phyloP scores from a whole-genome alignment of 345 rosid genomes.

The Dipteronia dyeriana region DNA sequence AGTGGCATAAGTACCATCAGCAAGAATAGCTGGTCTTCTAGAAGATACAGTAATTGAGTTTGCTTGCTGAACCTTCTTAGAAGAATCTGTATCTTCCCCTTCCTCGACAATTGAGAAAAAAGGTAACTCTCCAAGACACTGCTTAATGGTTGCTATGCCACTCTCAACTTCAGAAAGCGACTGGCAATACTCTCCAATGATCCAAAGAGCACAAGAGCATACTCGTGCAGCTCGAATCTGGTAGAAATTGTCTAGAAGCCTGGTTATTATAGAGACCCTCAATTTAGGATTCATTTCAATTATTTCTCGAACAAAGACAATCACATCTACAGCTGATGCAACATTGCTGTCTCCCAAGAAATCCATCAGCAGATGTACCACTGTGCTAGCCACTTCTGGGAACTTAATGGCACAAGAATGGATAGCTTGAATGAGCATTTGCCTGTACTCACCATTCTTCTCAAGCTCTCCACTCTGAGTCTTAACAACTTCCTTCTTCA shows the following conservation, averaged over 20 bases:
- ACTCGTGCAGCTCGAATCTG: slow-evolving; percentile 89
- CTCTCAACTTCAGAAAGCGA: slow-evolving; percentile 86
- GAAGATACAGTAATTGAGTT: slow-evolving; percentile 67
- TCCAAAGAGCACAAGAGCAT: slow-evolving; percentile 91
- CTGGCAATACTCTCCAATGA: slow-evolving; percentile 85
- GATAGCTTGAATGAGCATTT: slow-evolving; percentile 92
- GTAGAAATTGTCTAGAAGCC: slow-evolving; percentile 83
- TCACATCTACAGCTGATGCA: slow-evolving; percentile 86
- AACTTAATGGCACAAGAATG: slow-evolving; percentile 88
- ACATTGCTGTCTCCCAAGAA: slow-evolving; percentile 87
- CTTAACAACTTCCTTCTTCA: slow-evolving; percentile 93
- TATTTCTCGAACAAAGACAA: slow-evolving; percentile 78
- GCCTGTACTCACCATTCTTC: slow-evolving; percentile 90
- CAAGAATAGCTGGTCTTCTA: slow-evolving; percentile 78
- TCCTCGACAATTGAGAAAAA: slow-evolving; percentile 73
- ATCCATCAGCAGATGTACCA: slow-evolving; percentile 90
- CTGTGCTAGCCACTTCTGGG: slow-evolving; percentile 94
- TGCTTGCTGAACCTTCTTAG: slow-evolving; percentile 57
- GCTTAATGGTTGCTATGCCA: slow-evolving; percentile 78
- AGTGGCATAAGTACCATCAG: slow-evolving; percentile 91
- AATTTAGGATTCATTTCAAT: slow-evolving; percentile 83
- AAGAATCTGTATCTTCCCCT: slow-evolving; percentile 61
- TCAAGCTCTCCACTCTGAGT: slow-evolving; percentile 87
- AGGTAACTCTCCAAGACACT: slow-evolving; percentile 88
- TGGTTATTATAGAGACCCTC: slow-evolving; percentile 83